Conservation (phyloP, 2,329 filamentous ascomycete species). For the Fusarium gaditjirri region DNA sequence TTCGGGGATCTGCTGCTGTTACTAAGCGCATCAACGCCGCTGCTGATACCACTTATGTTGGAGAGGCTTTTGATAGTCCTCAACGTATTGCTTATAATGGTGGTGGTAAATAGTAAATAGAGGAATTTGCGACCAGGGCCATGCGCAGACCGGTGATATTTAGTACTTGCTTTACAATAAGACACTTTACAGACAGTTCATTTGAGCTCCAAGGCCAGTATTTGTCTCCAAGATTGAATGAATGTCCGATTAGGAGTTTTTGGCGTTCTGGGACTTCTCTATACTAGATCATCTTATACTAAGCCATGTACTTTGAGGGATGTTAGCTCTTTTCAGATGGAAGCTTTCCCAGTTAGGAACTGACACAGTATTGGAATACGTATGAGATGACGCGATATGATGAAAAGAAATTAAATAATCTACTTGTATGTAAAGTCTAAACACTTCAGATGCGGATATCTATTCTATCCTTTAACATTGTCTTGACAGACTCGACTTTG, state of each 20-base stretch:
- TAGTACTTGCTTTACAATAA: not conserved
- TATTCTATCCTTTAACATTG: not conserved
- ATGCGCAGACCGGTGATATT: not conserved
- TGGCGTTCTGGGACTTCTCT: not conserved
- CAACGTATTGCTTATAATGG: slow-evolving; percentile 16
- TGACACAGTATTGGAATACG: no score
- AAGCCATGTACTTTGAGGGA: no score
- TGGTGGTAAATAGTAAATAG: not conserved
- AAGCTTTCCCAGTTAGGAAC: no score
- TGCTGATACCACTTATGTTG: not conserved
- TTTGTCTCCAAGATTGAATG: not conserved
- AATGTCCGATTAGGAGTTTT: rapidly evolving
- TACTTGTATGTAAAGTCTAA: not conserved
- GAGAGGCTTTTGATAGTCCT: not conserved
- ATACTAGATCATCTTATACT: not conserved
- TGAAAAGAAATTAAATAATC: not conserved
- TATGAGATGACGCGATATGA: not conserved
- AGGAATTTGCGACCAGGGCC: not conserved
- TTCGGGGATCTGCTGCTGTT: not conserved
- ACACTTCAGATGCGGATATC: not conserved
- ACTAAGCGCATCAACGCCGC: slow-evolving; percentile 12
- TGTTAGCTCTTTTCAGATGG: no score
- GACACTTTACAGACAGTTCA: rapidly evolving
- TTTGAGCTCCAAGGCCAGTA: not conserved
- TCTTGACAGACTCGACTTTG: not conserved